Evolutionary conservation across 306 rosid genomes (phyloP).

Genomic region (Citrullus mucosospermus): DNA sequence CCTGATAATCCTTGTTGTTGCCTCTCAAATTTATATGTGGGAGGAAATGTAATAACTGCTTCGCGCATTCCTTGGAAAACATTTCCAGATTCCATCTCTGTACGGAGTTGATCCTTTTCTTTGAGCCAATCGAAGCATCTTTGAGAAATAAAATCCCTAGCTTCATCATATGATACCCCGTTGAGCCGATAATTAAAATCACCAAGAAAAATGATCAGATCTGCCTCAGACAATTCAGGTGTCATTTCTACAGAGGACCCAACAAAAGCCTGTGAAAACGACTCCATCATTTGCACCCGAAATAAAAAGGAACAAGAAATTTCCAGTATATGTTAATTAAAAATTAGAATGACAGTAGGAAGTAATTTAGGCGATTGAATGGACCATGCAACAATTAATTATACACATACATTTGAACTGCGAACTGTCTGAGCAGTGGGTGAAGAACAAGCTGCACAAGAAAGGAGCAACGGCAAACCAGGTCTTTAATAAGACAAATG

Average conservation of each 20-base stretch:
- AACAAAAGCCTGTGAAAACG: conserved; percentile 35
- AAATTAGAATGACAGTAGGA: background rate
- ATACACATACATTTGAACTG: conserved; percentile 57
- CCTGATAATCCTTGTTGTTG: conserved; percentile 97
- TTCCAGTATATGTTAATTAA: background rate
- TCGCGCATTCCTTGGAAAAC: conserved; percentile 99
- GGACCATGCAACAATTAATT: conserved; percentile 1
- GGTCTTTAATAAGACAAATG: conserved; percentile 51
- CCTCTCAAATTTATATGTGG: conserved; percentile 91
- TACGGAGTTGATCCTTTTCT: conserved; percentile 92
- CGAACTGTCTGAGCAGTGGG: conserved; percentile 51
- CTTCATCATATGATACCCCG: conserved; percentile 88
- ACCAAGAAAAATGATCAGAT: conserved; percentile 89
- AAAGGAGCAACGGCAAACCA: conserved; percentile 71
- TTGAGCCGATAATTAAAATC: conserved; percentile 91
- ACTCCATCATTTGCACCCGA: conserved; percentile 11
- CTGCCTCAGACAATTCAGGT: conserved; percentile 87
- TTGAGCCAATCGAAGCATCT: conserved; percentile 97
- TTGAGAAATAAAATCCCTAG: conserved; percentile 94
- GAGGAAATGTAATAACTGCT: conserved; percentile 77
- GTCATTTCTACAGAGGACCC: conserved; percentile 47
- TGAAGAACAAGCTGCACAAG: conserved; percentile 72
- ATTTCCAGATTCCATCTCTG: conserved; percentile 93
- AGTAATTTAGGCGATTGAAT: conserved; percentile 5
- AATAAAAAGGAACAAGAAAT: background rate